Evolutionary conservation across 208 protist species (phyloP).

Genomic region (Crithidia mellificae): DNA sequence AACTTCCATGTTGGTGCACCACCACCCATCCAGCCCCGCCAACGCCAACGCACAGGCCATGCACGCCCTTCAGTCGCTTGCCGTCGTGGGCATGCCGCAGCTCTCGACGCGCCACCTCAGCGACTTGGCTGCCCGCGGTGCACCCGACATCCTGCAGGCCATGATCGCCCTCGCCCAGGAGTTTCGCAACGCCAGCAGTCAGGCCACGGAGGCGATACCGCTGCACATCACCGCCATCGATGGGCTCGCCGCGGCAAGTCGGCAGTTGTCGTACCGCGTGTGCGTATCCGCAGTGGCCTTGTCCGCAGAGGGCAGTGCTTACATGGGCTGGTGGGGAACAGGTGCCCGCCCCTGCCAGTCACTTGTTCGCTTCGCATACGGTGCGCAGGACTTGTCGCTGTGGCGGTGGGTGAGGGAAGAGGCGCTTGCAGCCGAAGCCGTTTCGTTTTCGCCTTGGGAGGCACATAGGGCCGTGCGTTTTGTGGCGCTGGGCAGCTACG

Average conservation of each 20-base stretch:
- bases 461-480: conserved; percentile 25
- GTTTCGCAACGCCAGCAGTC: background rate
- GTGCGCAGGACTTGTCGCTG: conserved; percentile 4
- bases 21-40: background rate
- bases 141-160: conserved; percentile 1
- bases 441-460: background rate
- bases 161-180: conserved; percentile 1
- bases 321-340: conserved; percentile 9
- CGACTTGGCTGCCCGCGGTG: conserved; percentile 26
- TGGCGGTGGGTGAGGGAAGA: conserved; percentile 18
- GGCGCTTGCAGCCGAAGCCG: background rate
- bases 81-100: conserved; percentile 39
- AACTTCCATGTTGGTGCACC: conserved; percentile 3
- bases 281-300: background rate
- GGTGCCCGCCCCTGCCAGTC: background rate
- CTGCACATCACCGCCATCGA: conserved; percentile 11
- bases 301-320: background rate
- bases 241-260: conserved; percentile 5
- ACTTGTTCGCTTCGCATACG: conserved; percentile 3
- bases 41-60: conserved; percentile 24
- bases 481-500: conserved; percentile 17
- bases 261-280: conserved; percentile 7
- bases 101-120: conserved; percentile 11
- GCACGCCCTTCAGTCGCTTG: conserved; percentile 30
- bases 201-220: background rate